Conservation (phyloP, 495 filamentous ascomycete genomes). For the Penicillium mononematosum region DNA sequence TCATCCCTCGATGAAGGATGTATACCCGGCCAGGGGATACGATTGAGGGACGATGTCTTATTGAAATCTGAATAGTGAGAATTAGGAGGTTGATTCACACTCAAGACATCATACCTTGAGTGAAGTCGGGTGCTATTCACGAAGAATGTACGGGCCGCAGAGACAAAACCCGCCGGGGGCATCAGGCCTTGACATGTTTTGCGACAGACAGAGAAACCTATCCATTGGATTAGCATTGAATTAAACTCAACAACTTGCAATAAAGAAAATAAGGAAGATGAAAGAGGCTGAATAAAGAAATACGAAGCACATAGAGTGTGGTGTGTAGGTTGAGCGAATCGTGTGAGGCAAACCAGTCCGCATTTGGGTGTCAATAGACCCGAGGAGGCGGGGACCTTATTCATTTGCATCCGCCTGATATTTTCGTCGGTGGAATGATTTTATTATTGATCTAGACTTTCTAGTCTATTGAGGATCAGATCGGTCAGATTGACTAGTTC, state of each 20-base stretch:
- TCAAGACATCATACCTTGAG: slow-evolving; percentile 7
- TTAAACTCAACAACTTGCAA: not conserved
- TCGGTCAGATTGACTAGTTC: not conserved
- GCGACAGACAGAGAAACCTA: slow-evolving; percentile 8
- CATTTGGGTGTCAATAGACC: slow-evolving; percentile 11
- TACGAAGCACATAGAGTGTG: not conserved
- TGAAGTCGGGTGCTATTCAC: not conserved
- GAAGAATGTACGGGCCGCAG: slow-evolving; percentile 13
- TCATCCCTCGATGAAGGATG: not conserved
- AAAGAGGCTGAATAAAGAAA: slow-evolving; percentile 5
- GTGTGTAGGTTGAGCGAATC: slow-evolving; percentile 2
- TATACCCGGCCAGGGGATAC: not conserved
- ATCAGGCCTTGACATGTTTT: slow-evolving; percentile 2
- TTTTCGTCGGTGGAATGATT: not conserved
- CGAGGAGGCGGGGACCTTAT: not conserved
- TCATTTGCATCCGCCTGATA: not conserved
- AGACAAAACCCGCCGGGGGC: slow-evolving; percentile 2
- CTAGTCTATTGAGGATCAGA: not conserved
- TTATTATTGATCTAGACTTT: not conserved
- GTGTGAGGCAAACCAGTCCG: not conserved
- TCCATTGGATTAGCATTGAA: slow-evolving; percentile 5
- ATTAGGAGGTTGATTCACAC: slow-evolving; percentile 10
- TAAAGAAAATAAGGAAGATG: not conserved
- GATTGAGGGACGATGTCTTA: slow-evolving; percentile 3
- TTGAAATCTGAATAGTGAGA: slow-evolving; percentile 1